phyloP scores from a whole-genome alignment of 2,329 filamentous ascomycete species.

The Trichoderma afroharzianum region DNA sequence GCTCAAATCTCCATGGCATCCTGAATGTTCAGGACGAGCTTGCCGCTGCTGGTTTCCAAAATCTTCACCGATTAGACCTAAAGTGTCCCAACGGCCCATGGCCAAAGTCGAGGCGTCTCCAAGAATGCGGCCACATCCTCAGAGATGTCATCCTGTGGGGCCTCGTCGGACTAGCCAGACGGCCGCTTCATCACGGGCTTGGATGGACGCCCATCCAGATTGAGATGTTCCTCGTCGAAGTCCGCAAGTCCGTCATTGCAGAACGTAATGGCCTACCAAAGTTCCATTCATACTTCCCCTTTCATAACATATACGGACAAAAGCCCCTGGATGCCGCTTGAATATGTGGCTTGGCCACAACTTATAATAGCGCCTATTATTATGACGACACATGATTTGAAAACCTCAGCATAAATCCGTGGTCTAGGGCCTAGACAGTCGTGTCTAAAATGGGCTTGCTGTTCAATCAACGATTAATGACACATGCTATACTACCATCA shows the following conservation, averaged over 20 bases:
- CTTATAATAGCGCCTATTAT: background rate
- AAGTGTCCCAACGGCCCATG: slow-evolving; percentile 49
- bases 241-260: slow-evolving; percentile 37
- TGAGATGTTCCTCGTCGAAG: slow-evolving; percentile 42
- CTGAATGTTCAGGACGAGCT: slow-evolving; percentile 35
- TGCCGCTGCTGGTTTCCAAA: slow-evolving; percentile 39
- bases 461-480: background rate
- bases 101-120: slow-evolving; percentile 41
- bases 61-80: slow-evolving; percentile 38
- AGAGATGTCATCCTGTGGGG: slow-evolving; percentile 41
- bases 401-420: background rate
- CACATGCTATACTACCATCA: background rate
- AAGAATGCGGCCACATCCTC: slow-evolving; percentile 45
- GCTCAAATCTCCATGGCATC: slow-evolving; percentile 42
- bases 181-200: slow-evolving; percentile 38
- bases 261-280: slow-evolving; percentile 32
- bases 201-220: slow-evolving; percentile 41
- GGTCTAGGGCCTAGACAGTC: no score
- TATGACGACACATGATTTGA: background rate
- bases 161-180: slow-evolving; percentile 36
- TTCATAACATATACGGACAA: slow-evolving; percentile 36
- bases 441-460: background rate
- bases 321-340: slow-evolving; percentile 31
- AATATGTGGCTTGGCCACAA: background rate
- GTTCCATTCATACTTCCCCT: slow-evolving; percentile 40